Conservation (phyloP, 2,329 filamentous ascomycete genomes). For the Emericellopsis cladophorae region DNA sequence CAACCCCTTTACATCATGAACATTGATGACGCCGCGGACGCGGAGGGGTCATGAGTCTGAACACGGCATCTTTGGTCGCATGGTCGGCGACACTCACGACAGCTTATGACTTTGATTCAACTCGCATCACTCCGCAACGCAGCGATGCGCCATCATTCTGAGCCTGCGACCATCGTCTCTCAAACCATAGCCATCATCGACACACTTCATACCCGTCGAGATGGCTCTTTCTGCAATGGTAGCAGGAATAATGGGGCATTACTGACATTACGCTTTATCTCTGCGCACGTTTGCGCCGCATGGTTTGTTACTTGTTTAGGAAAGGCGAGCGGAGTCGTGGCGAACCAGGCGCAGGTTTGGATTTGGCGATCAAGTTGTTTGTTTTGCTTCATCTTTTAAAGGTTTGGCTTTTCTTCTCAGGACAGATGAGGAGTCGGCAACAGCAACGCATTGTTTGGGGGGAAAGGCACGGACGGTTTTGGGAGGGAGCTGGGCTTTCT, state of each 20-base stretch:
- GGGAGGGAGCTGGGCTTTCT: no score
- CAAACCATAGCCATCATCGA: no score
- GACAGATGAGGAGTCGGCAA: no score
- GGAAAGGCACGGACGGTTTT: no score
- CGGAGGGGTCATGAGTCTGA: no score
- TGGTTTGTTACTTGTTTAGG: background rate
- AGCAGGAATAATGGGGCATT: background rate
- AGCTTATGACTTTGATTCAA: no score
- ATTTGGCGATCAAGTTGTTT: no score
- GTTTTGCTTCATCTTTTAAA: background rate
- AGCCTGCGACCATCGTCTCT: no score
- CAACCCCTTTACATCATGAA: constrained; percentile 30
- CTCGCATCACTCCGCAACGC: no score
- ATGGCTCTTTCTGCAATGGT: background rate
- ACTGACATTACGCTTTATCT: background rate
- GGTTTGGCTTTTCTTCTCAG: background rate
- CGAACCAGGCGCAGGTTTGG: background rate
- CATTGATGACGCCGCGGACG: background rate
- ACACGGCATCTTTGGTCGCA: no score
- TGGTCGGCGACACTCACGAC: no score
- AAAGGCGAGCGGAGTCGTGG: background rate
- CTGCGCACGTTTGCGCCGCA: background rate
- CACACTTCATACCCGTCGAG: background rate
- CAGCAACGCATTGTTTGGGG: no score
- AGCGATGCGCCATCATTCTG: background rate